Percentiles rank a stretch among this genome's conserved stretches.
Evolutionary conservation across 305 asterid genomes (phyloP).

Genomic region (Rubia occidens): DNA sequence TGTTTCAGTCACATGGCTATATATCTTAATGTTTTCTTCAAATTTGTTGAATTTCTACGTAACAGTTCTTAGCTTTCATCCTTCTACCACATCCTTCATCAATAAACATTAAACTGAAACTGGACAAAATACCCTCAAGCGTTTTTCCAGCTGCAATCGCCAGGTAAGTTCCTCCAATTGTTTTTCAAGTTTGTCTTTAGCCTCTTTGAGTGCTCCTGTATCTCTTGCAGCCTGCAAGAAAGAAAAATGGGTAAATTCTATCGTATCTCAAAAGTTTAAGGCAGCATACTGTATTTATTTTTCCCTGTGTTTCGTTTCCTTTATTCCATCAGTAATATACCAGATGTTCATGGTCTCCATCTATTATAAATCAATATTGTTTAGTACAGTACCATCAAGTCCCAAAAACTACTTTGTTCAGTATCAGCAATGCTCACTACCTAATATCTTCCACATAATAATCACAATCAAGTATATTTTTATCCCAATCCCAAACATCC

Average conservation of each 20-base stretch:
- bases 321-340: neutral
- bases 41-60: neutral
- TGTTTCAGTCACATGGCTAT: neutral
- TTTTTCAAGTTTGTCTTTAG: slow-evolving; percentile 96
- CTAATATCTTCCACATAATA: neutral
- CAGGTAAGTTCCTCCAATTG: slow-evolving; percentile 92
- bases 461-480: too few relatives aligned
- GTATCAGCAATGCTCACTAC: neutral
- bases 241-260: slow-evolving; percentile 9
- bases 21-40: neutral
- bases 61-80: neutral
- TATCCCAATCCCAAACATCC: neutral
- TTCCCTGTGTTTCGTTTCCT: neutral
- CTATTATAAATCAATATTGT: neutral
- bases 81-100: slow-evolving; percentile 1
- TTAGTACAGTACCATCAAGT: neutral
- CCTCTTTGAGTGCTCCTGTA: slow-evolving; percentile 98
- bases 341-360: neutral
- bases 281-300: neutral
- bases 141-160: slow-evolving; percentile 96
- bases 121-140: slow-evolving; percentile 58
- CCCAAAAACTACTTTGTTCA: neutral
- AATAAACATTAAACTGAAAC: slow-evolving; percentile 13
- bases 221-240: slow-evolving; percentile 88
- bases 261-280: neutral